Conservation (phyloP, 1,284 basidiomycete species). For the Flammula alnicola region DNA sequence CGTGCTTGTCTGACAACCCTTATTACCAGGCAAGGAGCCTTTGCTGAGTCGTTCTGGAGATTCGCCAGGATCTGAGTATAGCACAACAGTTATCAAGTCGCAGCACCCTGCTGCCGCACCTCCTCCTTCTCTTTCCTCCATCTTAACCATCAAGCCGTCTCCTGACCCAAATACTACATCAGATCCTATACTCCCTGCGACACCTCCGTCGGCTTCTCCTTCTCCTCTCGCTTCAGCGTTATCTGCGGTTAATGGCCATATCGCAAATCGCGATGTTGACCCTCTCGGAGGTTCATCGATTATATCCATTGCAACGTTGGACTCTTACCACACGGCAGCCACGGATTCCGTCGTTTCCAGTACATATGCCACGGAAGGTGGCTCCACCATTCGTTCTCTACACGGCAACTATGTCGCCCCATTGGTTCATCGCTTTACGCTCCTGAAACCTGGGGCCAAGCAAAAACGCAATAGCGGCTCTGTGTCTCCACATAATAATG, state of each 20-base stretch:
- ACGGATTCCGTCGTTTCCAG: conserved; percentile 58
- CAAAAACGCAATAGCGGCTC: conserved; percentile 44
- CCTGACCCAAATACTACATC: conserved; percentile 50
- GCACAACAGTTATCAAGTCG: conserved; percentile 65
- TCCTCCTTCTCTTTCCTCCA: conserved; percentile 69
- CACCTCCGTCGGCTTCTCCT: conserved; percentile 30
- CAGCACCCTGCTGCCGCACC: conserved; percentile 40
- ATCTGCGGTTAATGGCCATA: conserved; percentile 15
- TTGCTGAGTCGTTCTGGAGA: conserved; percentile 49
- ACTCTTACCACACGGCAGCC: conserved; percentile 72
- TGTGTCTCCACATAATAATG: conserved; percentile 34
- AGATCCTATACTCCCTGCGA: conserved; percentile 35
- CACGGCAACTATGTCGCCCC: conserved; percentile 46
- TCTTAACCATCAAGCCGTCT: conserved; percentile 69
- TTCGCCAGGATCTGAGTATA: conserved; percentile 60
- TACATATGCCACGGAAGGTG: conserved; percentile 72
- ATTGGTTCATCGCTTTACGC: conserved; percentile 82
- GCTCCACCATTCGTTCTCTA: conserved; percentile 62
- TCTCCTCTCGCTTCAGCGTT: conserved; percentile 21
- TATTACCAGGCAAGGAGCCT: conserved; percentile 45
- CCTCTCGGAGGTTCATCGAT: conserved; percentile 50
- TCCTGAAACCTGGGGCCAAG: conserved; percentile 75
- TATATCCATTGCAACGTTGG: conserved; percentile 63
- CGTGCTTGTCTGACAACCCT: background rate
- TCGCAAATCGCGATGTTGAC: conserved; percentile 23